These are phyloP conservation scores for Tolypocladium cylindrosporum DNA, from an alignment of 2,329 filamentous ascomycete species.

Conservation along the genomic window DNA sequence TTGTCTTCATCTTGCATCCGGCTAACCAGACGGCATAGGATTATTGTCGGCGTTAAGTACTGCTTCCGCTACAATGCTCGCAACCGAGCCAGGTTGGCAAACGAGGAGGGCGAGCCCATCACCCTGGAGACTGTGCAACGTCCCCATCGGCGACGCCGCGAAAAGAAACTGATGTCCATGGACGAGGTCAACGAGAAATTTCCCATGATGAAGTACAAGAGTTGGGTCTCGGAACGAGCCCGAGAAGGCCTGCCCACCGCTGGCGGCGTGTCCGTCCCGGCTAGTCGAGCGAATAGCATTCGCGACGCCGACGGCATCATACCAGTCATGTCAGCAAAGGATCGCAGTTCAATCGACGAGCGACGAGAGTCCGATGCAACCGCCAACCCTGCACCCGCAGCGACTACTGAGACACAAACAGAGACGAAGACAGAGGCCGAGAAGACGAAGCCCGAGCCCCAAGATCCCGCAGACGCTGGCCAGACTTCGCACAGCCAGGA, in stretches of 20 bases:
- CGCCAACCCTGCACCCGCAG: constrained; percentile 8
- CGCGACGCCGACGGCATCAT: constrained; percentile 53
- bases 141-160: constrained; percentile 74
- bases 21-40: constrained; percentile 49
- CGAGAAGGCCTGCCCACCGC: constrained; percentile 73
- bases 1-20: too few relatives aligned
- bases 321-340: constrained; percentile 32
- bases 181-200: constrained; percentile 98
- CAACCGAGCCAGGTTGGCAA: constrained; percentile 68
- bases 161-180: constrained; percentile 99
- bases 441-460: constrained; percentile 5
- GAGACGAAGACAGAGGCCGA: constrained; percentile 7
- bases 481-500: constrained; percentile 14
- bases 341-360: constrained; percentile 34
- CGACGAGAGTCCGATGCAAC: constrained; percentile 9
- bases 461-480: constrained; percentile 10
- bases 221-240: constrained; percentile 77
- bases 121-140: constrained; percentile 77
- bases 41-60: constrained; percentile 98
- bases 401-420: constrained; percentile 8
- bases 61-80: constrained; percentile 97
- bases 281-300: constrained; percentile 64
- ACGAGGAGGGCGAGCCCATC: constrained; percentile 78
- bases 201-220: constrained; percentile 92
- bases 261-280: constrained; percentile 69